A percentile compares a stretch with the other conserved stretches of the same genome.
Conservation (phyloP, 805 yeast species). For the Candida railenensis region DNA sequence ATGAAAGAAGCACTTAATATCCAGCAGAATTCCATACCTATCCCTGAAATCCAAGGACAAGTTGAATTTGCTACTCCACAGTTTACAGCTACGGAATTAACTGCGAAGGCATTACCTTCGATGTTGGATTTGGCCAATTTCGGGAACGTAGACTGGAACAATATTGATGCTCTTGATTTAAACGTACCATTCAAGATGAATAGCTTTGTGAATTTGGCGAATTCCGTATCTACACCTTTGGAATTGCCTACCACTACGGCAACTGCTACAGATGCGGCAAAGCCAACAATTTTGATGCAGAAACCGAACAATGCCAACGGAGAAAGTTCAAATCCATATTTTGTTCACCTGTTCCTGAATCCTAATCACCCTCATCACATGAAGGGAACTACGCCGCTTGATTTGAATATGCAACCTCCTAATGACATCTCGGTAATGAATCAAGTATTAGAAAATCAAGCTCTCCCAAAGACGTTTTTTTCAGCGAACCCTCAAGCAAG, state of each 20-base stretch:
- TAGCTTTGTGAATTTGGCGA: conserved; percentile 5
- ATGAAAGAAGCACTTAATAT: conserved; percentile 41
- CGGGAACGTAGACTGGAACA: conserved; percentile 27
- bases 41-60: conserved; percentile 56
- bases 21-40: conserved; percentile 22
- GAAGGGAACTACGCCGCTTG: conserved; percentile 41
- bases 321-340: background rate
- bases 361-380: conserved; percentile 40
- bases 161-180: conserved; percentile 28
- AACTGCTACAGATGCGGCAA: background rate
- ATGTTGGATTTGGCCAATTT: conserved; percentile 38
- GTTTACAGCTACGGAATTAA: conserved; percentile 47
- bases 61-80: conserved; percentile 86
- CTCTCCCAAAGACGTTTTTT: background rate
- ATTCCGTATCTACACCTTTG: background rate
- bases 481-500: background rate
- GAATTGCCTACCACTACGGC: background rate
- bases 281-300: background rate
- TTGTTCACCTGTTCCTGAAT: conserved; percentile 28
- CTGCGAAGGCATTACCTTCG: conserved; percentile 25
- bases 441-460: conserved; percentile 5
- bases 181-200: conserved; percentile 8
- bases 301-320: background rate
- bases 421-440: conserved; percentile 13
- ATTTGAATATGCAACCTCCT: conserved; percentile 24